Evolutionary conservation across 1,139 yeast genomes (phyloP).

Genomic region (Arxiozyma bovina): DNA sequence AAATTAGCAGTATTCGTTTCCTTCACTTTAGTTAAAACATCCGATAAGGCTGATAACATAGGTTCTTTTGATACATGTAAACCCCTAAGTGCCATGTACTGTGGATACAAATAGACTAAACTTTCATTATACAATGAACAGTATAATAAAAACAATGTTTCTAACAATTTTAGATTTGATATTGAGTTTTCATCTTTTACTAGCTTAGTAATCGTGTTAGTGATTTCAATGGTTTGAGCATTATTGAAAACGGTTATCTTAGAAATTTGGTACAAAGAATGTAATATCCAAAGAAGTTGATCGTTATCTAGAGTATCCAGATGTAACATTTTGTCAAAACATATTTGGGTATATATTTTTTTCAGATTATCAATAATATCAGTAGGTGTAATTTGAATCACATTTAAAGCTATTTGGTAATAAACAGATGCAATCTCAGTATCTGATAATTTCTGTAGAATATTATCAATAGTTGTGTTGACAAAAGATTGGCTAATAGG

Average conservation of each 20-base stretch:
- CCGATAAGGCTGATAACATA: conserved; percentile 14
- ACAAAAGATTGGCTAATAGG: conserved; percentile 12
- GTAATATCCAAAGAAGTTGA: conserved; percentile 12
- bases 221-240: neutral
- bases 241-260: neutral
- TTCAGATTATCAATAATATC: neutral
- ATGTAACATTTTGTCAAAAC: neutral
- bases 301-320: conserved; percentile 1
- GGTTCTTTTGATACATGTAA: conserved; percentile 11
- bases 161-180: conserved; percentile 13
- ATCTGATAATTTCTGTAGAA: conserved; percentile 4
- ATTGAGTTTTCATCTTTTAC: neutral
- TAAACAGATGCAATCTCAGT: conserved; percentile 6
- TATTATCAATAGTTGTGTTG: neutral
- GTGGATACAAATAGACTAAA: conserved; percentile 27
- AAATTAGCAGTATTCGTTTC: conserved; percentile 14
- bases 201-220: neutral
- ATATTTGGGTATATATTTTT: neutral
- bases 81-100: conserved; percentile 29
- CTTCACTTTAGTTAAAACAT: conserved; percentile 9
- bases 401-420: conserved; percentile 14
- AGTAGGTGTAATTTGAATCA: conserved; percentile 4
- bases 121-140: conserved; percentile 20
- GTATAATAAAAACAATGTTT: conserved; percentile 30
- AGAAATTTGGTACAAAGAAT: conserved; percentile 1